Evolutionary conservation across 1,284 basidiomycete species (phyloP).

Genomic region (Cutaneotrichosporon mucoides): DNA sequence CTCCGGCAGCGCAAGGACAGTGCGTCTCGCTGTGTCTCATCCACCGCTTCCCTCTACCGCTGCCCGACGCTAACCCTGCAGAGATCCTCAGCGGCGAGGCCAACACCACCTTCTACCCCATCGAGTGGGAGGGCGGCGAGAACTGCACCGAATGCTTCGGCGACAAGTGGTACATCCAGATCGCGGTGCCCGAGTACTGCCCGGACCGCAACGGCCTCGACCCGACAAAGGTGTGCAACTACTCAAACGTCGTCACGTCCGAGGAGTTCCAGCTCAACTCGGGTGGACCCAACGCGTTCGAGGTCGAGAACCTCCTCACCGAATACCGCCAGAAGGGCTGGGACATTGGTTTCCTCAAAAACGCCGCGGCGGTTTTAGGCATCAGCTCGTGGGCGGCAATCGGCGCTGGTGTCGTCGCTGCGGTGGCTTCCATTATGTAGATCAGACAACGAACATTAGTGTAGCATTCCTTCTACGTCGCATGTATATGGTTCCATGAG

Average conservation of each 20-base stretch:
- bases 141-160: background rate
- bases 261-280: conserved; percentile 1
- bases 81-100: background rate
- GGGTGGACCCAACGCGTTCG: background rate
- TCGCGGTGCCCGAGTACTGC: conserved; percentile 4
- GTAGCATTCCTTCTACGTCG: background rate
- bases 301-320: background rate
- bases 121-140: conserved; percentile 3
- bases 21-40: background rate
- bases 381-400: background rate
- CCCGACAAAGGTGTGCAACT: conserved; percentile 1
- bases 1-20: background rate
- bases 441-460: background rate
- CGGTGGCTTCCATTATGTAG: background rate
- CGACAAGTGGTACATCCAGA: background rate
- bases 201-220: conserved; percentile 1
- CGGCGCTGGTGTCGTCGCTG: background rate
- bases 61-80: background rate
- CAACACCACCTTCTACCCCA: conserved; percentile 1
- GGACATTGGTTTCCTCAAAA: background rate
- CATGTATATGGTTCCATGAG: too few relatives aligned
- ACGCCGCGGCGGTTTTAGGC: background rate
- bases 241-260: conserved; percentile 2
- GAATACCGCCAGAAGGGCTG: background rate
- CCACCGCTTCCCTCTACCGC: background rate